A percentile compares a stretch with the other conserved stretches of the same genome.
These are phyloP conservation scores for Amaranthus cruentus DNA, from an alignment of 148 eudicot genomes.

Conservation along the genomic window DNA sequence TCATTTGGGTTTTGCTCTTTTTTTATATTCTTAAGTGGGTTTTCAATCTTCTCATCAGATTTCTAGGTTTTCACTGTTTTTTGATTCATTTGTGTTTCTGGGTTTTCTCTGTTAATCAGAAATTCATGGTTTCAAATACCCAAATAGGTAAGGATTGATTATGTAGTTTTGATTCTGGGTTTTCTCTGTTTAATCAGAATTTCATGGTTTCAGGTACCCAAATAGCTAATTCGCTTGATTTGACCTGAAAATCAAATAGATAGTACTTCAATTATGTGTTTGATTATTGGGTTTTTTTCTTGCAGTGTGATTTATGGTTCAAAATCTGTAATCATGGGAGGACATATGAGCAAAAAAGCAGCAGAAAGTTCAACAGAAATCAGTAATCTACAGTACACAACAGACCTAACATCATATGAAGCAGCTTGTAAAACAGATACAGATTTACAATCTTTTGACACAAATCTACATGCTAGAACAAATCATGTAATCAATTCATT, in stretches of 20 bases:
- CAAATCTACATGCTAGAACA: constrained; percentile 61
- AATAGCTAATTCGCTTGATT: background rate
- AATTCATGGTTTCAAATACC: constrained; percentile 12
- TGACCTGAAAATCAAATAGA: background rate
- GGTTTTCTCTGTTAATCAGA: background rate
- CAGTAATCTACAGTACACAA: constrained; percentile 43
- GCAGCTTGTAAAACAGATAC: constrained; percentile 67
- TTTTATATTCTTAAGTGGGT: constrained; percentile 14
- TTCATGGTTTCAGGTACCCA: constrained; percentile 7
- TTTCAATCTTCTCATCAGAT: constrained; percentile 5
- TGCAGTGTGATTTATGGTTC: constrained; percentile 14
- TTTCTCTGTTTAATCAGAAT: background rate
- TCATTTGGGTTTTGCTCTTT: constrained; percentile 22
- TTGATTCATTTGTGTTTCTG: background rate
- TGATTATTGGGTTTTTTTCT: constrained; percentile 9
- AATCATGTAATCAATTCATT: constrained; percentile 63
- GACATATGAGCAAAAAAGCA: constrained; percentile 62
- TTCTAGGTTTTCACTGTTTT: background rate
- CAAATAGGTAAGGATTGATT: background rate
- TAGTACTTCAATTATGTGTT: background rate
- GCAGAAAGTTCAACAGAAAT: constrained; percentile 48
- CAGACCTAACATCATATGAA: constrained; percentile 67
- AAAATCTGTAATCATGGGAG: constrained; percentile 52
- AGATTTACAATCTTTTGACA: constrained; percentile 65
- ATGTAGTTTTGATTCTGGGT: constrained; percentile 1